A percentile compares a stretch with the other conserved stretches of the same genome.
Evolutionary conservation across 2,329 filamentous ascomycete species (phyloP).

Genomic region (Epichloe scottii): DNA sequence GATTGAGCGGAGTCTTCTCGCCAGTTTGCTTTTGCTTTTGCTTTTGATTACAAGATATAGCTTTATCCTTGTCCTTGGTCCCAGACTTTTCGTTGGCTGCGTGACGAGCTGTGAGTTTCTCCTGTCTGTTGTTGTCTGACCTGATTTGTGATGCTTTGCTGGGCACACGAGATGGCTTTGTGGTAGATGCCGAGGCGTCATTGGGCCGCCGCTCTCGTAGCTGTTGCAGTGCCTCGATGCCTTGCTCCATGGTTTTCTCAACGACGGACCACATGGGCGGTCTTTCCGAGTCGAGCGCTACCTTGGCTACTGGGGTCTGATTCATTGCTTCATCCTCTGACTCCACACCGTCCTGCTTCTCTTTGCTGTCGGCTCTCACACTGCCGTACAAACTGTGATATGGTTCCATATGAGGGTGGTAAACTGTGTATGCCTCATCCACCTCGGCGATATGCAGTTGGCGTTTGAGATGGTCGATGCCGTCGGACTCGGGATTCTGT

Average conservation of each 20-base stretch:
- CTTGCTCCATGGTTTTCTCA: constrained; percentile 50
- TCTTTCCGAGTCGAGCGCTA: constrained; percentile 32
- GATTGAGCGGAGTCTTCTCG: constrained; percentile 19
- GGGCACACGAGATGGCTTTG: constrained; percentile 7
- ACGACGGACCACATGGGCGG: constrained; percentile 56
- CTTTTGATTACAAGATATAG: not conserved
- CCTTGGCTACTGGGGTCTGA: constrained; percentile 26
- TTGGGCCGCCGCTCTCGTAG: constrained; percentile 39
- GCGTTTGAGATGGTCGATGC: constrained; percentile 36
- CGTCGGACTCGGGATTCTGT: constrained; percentile 35
- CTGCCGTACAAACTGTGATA: constrained; percentile 54
- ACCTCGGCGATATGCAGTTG: constrained; percentile 58
- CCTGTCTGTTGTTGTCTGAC: not conserved
- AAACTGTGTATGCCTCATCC: constrained; percentile 63
- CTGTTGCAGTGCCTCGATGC: constrained; percentile 35
- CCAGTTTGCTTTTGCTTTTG: constrained; percentile 11
- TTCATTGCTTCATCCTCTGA: constrained; percentile 27
- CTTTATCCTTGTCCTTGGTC: constrained; percentile 11
- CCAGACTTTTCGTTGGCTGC: constrained; percentile 8
- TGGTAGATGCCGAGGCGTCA: constrained; percentile 7
- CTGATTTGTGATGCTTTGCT: not conserved
- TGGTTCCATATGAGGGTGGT: constrained; percentile 56
- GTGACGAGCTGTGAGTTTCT: not conserved
- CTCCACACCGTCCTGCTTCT: constrained; percentile 22
- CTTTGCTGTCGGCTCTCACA: constrained; percentile 22